Evolutionary conservation across 805 yeast genomes (phyloP), one percentile per base, ranked within the genome.

Genomic region (Cyberlindnera xylosilytica): DNA sequence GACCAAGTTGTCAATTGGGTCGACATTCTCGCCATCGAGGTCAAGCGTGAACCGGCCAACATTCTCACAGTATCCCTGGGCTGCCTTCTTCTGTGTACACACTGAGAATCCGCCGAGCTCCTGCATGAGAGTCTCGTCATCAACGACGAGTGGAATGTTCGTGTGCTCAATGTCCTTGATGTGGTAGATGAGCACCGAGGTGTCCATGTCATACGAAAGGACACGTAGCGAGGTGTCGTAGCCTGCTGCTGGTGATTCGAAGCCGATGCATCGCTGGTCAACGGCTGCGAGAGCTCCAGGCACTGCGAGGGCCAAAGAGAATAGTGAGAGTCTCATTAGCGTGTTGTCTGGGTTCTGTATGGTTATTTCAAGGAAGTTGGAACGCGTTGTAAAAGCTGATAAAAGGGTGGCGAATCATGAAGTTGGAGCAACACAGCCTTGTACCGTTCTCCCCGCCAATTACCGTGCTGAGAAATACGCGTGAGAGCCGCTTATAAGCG

Each of bases 121-220:
- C 12, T 15, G 4, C 10, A n/a, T 23, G 3, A 51, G 15, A 7
- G 13, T 18, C 7, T 39, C 35, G 5, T 49, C 44, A 4, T 29
- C 31, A 11, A 46, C 37, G 4, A 20, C 6, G 24, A 46, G 2
- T 6, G 54, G 54, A 18, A 51, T 49, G 39, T 43, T 51, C 3
- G 53, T 46, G 8, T 36, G 11, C 2, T 13, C 31, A 10, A 33
- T 6, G 28, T 44, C 54, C 13, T 28, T 11, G 13, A 45, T 20
- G 24, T 46, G 46, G 38, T 44, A 51, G 4, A 51, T n/a, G 20
- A 51, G 34, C 15, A 47, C 37, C 6, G 43, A 34, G 4, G 45
- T 39, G 35, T 47, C 44, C 9, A 30, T 18, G 1, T 18, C 30
- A n/a, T 23, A 39, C 15, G 12, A 11, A 20, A 31, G 9, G 8